Base-by-base conservation (phyloP, 2,329 filamentous ascomycete genomes). In the Dryadomyces quercus-mongolicae region DNA sequence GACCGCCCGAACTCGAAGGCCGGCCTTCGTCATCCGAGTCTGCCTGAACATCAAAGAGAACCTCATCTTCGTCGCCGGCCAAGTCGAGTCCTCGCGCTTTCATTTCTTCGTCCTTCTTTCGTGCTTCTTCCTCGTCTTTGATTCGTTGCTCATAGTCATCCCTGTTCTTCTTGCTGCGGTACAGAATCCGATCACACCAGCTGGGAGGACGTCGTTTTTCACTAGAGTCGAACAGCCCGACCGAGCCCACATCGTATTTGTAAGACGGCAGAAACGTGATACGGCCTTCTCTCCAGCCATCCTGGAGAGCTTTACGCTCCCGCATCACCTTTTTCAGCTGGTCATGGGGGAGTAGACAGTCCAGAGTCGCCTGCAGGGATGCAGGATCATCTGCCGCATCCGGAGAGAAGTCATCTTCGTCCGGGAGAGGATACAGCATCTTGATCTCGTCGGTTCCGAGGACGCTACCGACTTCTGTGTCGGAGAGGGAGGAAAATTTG, bases 141-240 rank as follows among this genome's bases (percentile, higher is more conserved):
- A 78, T 65, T 54, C 78, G 82, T 40, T 72, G 71, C 51, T 90
- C 81, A 60, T 88, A 85, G 3, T 74, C 75, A 25, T 84, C 69
- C 58, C 79, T 84, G 62, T 93, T 84, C 49, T 74, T 78, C 44
- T 85, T 80, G 2, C 89, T 93, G 8, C 92, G 79, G 66, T 84
- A 98, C 1, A 98, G 69, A 48, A 98, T 91, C 16, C 93, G 85
- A 69, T 98, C 93, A 66, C 93, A 98, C 92, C 93, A 98, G 65
- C 90, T 95, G 2, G 93, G 93, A 2, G 88, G 86, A 53, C 94
- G 80, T 59, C 85, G 85, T 71, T 98, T 98, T 65, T 97, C 93
- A 60, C 91, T 95, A 0, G 91, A 89, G 69, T 98, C 94, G 65
- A 96, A 98, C 34, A 90, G 78, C 2, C 88, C 88, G 36, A 95